Evolutionary conservation across 1,284 basidiomycete species (phyloP), one percentile per base, ranked within the genome.

Genomic region (Cutaneotrichosporon cyanovorans): DNA sequence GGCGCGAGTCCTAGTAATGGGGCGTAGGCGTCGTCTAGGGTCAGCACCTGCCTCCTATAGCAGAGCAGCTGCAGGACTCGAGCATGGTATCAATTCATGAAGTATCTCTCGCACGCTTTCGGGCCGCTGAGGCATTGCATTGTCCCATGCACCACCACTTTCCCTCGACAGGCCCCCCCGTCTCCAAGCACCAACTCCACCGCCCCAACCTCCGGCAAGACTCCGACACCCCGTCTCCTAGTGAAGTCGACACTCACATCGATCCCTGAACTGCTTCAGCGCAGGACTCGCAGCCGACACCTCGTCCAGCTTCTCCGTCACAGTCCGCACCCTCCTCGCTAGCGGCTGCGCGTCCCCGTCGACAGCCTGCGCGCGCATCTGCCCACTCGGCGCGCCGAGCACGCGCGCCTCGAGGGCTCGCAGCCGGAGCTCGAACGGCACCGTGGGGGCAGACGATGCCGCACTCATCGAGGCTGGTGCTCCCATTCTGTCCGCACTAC

Each of bases 361-460:
- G 12, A 35, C 11, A 8, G n/a, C 16, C 23, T 18, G 21, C 8
- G 31, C 7, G 8, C 33, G 30, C 9, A 52, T 34, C 19, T 42
- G 38, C 6, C 53, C 50, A 4, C 40, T 6, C 1, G 59, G 55
- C 0, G 57, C 55, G 25, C 65, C 63, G 42, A 51, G 46, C 19
- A 67, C 43, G 31, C 59, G 60, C 2, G 62, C 61, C 50, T 69
- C 67, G 30, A 69, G 55, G 1, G 60, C 56, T 5, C 59, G 56
- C n/a, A 69, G 54, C 15, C 67, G 55, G 11, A 66, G 46, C 35
- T 60, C 60, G 23, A 67, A 49, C 10, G 65, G 59, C n/a, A 69
- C 40, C 3, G 37, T 38, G 23, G 42, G 15, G 10, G 42, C 35
- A 10, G 25, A 18, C 21, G 40, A 37, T 12, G 35, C 19, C 12